Base-by-base conservation (phyloP, 495 filamentous ascomycete species). In the Bombardia bombarda region DNA sequence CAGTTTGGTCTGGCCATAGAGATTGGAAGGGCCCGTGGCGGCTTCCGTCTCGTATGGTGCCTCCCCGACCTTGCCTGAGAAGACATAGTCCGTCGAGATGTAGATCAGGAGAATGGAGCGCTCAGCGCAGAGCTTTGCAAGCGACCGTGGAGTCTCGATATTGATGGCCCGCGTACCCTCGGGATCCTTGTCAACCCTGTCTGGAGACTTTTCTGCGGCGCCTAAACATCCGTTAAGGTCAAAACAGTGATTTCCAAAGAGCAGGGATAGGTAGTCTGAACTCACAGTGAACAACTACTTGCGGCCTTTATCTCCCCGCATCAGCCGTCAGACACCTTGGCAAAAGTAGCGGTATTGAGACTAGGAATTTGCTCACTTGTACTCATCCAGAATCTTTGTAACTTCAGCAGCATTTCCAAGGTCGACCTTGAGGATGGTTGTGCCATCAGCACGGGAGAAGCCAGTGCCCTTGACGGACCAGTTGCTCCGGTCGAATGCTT, bases 1-100 rank as follows among this genome's bases (percentile, higher is more conserved):
- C 2, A 83, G 72, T 70, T 96, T 96, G 17, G 88, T 83, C 63
- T 88, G 72, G 9, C 90, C 90, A 58, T 96, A 96, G 35, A 89
- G 57, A 54, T 95, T 96, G 1, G 88, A 78, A 3, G 90, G 87
- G 3, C 72, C 66, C 0, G 84, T 75, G 17, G 66, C 51, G 3
- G 80, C 70, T 46, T 80, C 72, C 3, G 73, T 66, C 52, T 82
- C 78, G 59, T 95, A 95, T 3, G 90, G 90, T 10, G 89, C 90
- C 20, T 90, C 82, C n/a, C 87, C 85, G 23, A 80, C 82, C 16
- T 52, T 70, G 13, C 90, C 90, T 1, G 87, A 67, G 57, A 96
- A 96, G 32, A 96, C 87, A 60, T 96, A 96, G 67, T 96, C 90
- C 31, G 90, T 95, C 0, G 86, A 92, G 57, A 96, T 94, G 70